A percentile compares a stretch with the other conserved stretches of the same genome.
Evolutionary conservation across 2,329 filamentous ascomycete genomes (phyloP).

Genomic region (Tolypocladium endophyticum): DNA sequence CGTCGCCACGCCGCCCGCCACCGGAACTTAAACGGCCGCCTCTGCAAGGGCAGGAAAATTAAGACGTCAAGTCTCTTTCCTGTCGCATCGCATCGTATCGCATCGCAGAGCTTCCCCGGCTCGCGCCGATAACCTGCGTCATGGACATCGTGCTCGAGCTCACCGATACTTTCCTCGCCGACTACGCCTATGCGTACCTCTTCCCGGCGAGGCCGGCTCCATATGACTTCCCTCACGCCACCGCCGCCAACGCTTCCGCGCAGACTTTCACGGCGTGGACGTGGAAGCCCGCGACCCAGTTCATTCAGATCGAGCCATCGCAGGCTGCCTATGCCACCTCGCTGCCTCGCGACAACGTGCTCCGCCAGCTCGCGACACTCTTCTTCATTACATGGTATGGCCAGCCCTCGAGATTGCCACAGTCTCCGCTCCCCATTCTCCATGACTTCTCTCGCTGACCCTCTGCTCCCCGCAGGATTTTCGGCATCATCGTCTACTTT

Average conservation of each 20-base stretch:
- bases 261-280: slow-evolving; percentile 50
- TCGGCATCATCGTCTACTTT: slow-evolving; percentile 78
- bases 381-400: slow-evolving; percentile 77
- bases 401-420: neutral
- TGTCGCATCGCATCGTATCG: neutral
- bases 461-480: slow-evolving; percentile 49
- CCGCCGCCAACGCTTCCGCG: slow-evolving; percentile 42
- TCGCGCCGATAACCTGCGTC: slow-evolving; percentile 16
- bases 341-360: slow-evolving; percentile 67
- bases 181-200: slow-evolving; percentile 63
- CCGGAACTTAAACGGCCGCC: neutral
- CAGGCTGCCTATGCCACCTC: slow-evolving; percentile 70
- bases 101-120: neutral
- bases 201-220: slow-evolving; percentile 50
- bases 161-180: slow-evolving; percentile 70
- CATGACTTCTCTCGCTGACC: neutral
- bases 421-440: neutral
- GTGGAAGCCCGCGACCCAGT: slow-evolving; percentile 63
- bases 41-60: neutral
- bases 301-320: slow-evolving; percentile 59
- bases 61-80: neutral
- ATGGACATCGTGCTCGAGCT: slow-evolving; percentile 93
- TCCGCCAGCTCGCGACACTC: slow-evolving; percentile 63
- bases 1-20: neutral
- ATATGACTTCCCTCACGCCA: slow-evolving; percentile 38